A percentile compares a stretch with the other conserved stretches of the same genome.
phyloP scores from a whole-genome alignment of 2,329 filamentous ascomycete genomes.

The Bipolaris oryzae region DNA sequence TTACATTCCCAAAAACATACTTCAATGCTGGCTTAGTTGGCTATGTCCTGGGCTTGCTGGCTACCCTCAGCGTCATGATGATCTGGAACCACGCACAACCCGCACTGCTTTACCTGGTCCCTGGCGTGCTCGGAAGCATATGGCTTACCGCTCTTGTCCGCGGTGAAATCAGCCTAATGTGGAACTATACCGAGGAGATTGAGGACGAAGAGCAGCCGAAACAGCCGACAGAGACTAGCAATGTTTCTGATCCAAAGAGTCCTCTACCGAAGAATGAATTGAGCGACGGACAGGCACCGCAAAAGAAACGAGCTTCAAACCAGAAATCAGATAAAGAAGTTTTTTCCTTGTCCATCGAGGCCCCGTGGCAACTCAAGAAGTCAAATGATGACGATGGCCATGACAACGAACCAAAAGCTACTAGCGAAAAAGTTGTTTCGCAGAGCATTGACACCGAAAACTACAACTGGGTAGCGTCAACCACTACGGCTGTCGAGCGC shows the following conservation, averaged over 20 bases:
- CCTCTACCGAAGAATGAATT: constrained; percentile 14
- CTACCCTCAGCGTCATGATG: constrained; percentile 77
- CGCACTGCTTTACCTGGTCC: constrained; percentile 89
- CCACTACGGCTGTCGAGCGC: constrained; percentile 1
- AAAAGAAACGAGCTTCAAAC: constrained; percentile 22
- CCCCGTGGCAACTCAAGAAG: constrained; percentile 36
- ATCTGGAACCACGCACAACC: constrained; percentile 84
- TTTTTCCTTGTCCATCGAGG: constrained; percentile 46
- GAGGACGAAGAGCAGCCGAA: constrained; percentile 44
- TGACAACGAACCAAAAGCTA: background rate
- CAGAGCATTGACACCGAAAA: constrained; percentile 14
- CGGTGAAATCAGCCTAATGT: constrained; percentile 77
- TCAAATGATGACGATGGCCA: background rate
- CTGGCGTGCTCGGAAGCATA: constrained; percentile 75
- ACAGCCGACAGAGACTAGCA: constrained; percentile 16
- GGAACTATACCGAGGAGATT: constrained; percentile 75
- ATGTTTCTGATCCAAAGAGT: constrained; percentile 12
- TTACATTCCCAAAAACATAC: constrained; percentile 79
- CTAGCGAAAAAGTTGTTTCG: background rate
- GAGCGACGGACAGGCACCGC: constrained; percentile 10
- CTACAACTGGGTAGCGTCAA: constrained; percentile 27
- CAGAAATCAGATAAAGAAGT: constrained; percentile 36
- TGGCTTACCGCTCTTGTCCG: constrained; percentile 75
- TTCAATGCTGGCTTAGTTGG: constrained; percentile 79
- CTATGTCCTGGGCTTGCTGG: constrained; percentile 78